Conservation (phyloP, 2,329 filamentous ascomycete genomes). For the Myriosclerotinia scirpicola region DNA sequence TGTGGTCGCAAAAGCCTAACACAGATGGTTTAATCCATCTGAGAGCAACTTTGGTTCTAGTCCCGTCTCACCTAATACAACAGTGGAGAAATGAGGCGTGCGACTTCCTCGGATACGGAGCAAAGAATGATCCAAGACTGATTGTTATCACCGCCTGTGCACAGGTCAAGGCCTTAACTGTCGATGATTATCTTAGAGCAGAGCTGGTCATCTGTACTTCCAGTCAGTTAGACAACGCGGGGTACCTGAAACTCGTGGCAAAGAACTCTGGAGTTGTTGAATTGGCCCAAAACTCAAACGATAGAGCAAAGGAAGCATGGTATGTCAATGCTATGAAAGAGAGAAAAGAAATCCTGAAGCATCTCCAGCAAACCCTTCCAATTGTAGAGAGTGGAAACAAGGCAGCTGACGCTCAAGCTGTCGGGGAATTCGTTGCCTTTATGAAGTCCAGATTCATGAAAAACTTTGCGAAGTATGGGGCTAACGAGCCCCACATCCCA, state of each 20-base stretch:
- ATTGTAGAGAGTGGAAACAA: background rate
- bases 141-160: slow-evolving; percentile 47
- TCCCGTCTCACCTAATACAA: slow-evolving; percentile 52
- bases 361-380: background rate
- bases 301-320: slow-evolving; percentile 11
- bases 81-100: slow-evolving; percentile 58
- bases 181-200: slow-evolving; percentile 12
- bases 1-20: background rate
- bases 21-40: slow-evolving; percentile 39
- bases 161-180: slow-evolving; percentile 11
- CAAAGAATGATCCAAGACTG: background rate
- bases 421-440: background rate
- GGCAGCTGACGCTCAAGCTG: background rate
- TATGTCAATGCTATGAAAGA: background rate
- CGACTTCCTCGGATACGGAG: slow-evolving; percentile 40
- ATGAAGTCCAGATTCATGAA: background rate
- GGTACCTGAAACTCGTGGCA: background rate
- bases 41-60: slow-evolving; percentile 60
- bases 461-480: slow-evolving; percentile 1
- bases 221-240: background rate
- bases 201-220: slow-evolving; percentile 1
- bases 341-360: background rate
- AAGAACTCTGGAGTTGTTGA: slow-evolving; percentile 3
- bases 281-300: background rate
- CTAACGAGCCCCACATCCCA: slow-evolving; percentile 1